A percentile compares a stretch with the other conserved stretches of the same genome.
Evolutionary conservation across 257 asterid species (phyloP).

Genomic region (Schizonepeta tenuifolia): DNA sequence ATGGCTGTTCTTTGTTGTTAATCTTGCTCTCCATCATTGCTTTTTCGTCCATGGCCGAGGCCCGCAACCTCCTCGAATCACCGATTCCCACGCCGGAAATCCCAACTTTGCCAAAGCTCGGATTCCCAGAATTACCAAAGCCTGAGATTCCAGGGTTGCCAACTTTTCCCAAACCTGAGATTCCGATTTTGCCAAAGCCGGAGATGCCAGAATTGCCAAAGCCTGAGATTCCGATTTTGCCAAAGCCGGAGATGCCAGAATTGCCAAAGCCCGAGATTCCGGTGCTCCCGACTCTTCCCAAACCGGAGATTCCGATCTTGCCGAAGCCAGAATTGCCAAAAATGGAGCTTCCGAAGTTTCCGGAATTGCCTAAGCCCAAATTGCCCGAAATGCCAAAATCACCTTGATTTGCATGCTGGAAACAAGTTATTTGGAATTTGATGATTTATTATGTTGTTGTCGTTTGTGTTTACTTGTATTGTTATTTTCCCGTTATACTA

Average conservation of each 20-base stretch:
- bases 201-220: background rate
- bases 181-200: conserved; percentile 7
- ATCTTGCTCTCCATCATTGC: conserved; percentile 11
- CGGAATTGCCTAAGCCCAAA: background rate
- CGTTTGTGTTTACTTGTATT: background rate
- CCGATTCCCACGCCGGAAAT: conserved; percentile 6
- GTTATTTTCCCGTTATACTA: background rate
- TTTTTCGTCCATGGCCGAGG: conserved; percentile 8
- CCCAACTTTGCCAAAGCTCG: conserved; percentile 24
- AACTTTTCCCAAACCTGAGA: conserved; percentile 12
- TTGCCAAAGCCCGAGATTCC: background rate
- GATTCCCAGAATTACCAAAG: conserved; percentile 16
- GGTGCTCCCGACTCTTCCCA: background rate
- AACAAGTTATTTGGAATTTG: background rate
- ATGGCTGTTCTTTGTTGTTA: background rate
- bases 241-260: conserved; percentile 11
- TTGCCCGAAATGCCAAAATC: background rate
- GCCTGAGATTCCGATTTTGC: background rate
- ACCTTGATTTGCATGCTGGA: background rate
- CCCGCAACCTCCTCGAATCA: conserved; percentile 36
- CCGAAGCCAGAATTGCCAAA: conserved; percentile 7
- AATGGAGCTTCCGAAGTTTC: background rate
- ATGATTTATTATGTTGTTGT: background rate
- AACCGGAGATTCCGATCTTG: conserved; percentile 10
- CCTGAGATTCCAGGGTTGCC: conserved; percentile 16